phyloP scores from a whole-genome alignment of 805 yeast species.

The Cyberlindnera maclurae region DNA sequence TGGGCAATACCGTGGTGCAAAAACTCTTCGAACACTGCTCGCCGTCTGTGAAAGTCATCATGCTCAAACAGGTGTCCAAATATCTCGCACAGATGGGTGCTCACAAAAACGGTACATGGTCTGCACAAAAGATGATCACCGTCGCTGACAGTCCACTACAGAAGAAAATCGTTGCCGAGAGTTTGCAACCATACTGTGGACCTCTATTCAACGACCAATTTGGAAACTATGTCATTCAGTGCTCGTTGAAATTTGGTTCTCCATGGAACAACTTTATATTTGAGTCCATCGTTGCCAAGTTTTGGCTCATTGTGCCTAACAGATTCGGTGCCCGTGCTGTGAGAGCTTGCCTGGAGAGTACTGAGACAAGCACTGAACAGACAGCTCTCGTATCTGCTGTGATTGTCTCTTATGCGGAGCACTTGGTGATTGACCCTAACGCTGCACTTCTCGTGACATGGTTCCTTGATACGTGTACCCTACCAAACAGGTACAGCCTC shows the following conservation, averaged over 20 bases:
- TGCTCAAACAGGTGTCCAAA: constrained; percentile 73
- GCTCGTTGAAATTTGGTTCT: constrained; percentile 82
- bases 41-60: constrained; percentile 64
- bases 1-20: constrained; percentile 95
- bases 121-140: constrained; percentile 90
- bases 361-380: constrained; percentile 59
- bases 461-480: constrained; percentile 80
- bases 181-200: constrained; percentile 74
- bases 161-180: constrained; percentile 56
- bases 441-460: constrained; percentile 89
- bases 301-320: constrained; percentile 76
- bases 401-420: constrained; percentile 71
- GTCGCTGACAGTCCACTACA: constrained; percentile 59
- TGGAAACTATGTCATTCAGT: constrained; percentile 94
- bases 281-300: constrained; percentile 71
- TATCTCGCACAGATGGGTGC: constrained; percentile 86
- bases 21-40: constrained; percentile 72
- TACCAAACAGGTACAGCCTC: constrained; percentile 58
- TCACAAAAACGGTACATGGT: constrained; percentile 99
- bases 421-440: constrained; percentile 73
- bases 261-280: constrained; percentile 88
- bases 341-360: constrained; percentile 85
- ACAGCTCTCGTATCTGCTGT: constrained; percentile 66
- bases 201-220: constrained; percentile 90
- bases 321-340: constrained; percentile 95